These are phyloP conservation scores for Russula sp. DNA, from an alignment of 768 basidiomycete species.

Conservation along the genomic window DNA sequence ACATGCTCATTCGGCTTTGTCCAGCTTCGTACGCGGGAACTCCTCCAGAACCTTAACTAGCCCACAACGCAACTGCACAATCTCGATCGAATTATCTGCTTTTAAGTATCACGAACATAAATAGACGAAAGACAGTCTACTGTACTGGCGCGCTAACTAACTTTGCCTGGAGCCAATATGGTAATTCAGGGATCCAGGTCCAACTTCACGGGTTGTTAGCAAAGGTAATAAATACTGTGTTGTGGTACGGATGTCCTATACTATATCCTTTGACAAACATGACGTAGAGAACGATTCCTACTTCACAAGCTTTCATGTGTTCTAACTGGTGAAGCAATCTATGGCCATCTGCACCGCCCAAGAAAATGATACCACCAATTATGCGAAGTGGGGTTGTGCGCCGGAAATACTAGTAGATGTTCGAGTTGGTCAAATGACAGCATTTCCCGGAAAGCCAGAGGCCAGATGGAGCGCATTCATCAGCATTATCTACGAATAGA, in stretches of 20 bases:
- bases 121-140: background rate
- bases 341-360: too few relatives aligned
- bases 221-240: background rate
- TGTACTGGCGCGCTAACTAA: background rate
- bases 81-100: background rate
- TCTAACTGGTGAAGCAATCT: too few relatives aligned
- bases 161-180: background rate
- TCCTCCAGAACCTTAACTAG: constrained; percentile 14
- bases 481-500: too few relatives aligned
- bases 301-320: too few relatives aligned
- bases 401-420: too few relatives aligned
- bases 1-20: constrained; percentile 4
- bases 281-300: background rate
- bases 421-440: too few relatives aligned
- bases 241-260: too few relatives aligned
- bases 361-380: too few relatives aligned
- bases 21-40: constrained; percentile 20
- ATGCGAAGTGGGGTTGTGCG: too few relatives aligned
- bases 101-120: background rate
- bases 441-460: background rate
- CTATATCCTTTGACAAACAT: background rate
- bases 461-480: too few relatives aligned
- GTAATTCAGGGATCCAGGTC: background rate
- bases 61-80: background rate
- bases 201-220: background rate